Evolutionary conservation across 306 rosid species (phyloP).

Genomic region (Dryas drummondii): DNA sequence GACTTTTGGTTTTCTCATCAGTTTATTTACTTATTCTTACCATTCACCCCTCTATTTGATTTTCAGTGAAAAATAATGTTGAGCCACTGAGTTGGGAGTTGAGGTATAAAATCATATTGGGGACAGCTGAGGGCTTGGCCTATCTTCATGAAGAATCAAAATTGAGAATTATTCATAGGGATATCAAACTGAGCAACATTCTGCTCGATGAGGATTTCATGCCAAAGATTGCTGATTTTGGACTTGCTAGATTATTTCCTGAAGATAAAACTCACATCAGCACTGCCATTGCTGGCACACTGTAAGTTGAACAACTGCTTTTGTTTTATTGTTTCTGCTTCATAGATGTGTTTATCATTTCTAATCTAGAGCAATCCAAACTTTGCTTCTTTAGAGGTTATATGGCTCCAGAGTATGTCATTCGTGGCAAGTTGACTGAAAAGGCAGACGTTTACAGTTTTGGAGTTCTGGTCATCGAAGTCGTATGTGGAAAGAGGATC

Average conservation of each 20-base stretch:
- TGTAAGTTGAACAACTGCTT: conserved; percentile 26
- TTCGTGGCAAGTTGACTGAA: conserved; percentile 60
- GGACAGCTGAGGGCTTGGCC: conserved; percentile 66
- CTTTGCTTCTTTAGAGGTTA: conserved; percentile 50
- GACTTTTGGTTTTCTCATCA: background rate
- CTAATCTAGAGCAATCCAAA: background rate
- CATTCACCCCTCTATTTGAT: background rate
- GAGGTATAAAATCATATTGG: conserved; percentile 37
- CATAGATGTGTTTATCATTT: background rate
- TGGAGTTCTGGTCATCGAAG: conserved; percentile 62
- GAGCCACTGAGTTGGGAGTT: conserved; percentile 35
- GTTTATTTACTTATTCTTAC: background rate
- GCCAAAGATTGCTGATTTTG: conserved; percentile 70
- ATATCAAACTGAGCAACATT: conserved; percentile 60
- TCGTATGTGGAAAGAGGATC: conserved; percentile 55
- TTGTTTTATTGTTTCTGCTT: background rate
- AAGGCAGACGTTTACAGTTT: conserved; percentile 81
- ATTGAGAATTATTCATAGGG: conserved; percentile 66
- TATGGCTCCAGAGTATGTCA: conserved; percentile 76
- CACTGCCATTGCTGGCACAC: conserved; percentile 46
- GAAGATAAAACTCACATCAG: conserved; percentile 45
- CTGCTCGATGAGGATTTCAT: conserved; percentile 52
- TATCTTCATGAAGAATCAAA: conserved; percentile 63
- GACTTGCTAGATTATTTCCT: conserved; percentile 65
- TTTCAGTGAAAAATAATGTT: conserved; percentile 19